Percentiles rank a stretch among this genome's conserved stretches.
Evolutionary conservation across 1,284 basidiomycete genomes (phyloP).

Genomic region (Cerioporus squamosus): DNA sequence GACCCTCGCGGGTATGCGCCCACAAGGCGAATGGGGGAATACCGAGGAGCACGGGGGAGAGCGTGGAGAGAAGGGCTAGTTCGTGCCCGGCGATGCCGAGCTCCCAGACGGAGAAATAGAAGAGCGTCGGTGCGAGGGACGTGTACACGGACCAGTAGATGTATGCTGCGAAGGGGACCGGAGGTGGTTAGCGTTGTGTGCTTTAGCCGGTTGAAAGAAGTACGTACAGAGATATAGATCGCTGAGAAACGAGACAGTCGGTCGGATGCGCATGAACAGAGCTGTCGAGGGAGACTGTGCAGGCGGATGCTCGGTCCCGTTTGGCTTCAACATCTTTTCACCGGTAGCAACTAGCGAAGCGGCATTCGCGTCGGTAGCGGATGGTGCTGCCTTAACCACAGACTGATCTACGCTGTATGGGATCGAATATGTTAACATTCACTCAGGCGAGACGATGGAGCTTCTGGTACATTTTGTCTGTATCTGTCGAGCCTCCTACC

Average conservation of each 20-base stretch:
- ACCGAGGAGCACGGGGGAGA: slow-evolving; percentile 70
- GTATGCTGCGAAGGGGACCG: slow-evolving; percentile 58
- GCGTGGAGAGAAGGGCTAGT: slow-evolving; percentile 65
- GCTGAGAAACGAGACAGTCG: slow-evolving; percentile 28
- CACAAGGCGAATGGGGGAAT: slow-evolving; percentile 48
- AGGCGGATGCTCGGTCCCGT: not conserved
- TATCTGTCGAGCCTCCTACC: slow-evolving; percentile 16
- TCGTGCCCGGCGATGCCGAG: slow-evolving; percentile 83
- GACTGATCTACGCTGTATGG: slow-evolving; percentile 1
- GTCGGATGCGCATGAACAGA: not conserved
- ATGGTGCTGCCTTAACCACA: not conserved
- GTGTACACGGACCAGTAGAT: slow-evolving; percentile 91
- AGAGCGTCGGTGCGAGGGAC: slow-evolving; percentile 81
- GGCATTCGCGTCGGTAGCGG: not conserved
- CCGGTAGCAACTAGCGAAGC: too few species aligned
- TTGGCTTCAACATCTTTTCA: not conserved
- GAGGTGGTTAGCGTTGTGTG: not conserved
- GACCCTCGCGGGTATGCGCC: slow-evolving; percentile 51
- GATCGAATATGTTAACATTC: slow-evolving; percentile 8
- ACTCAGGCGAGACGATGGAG: slow-evolving; percentile 44
- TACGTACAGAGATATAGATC: slow-evolving; percentile 38
- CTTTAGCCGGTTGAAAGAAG: not conserved
- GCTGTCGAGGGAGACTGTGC: not conserved
- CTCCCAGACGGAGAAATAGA: slow-evolving; percentile 93
- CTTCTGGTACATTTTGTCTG: slow-evolving; percentile 45